Evolutionary conservation across 805 yeast genomes (phyloP), one percentile per base, ranked within the genome.

Genomic region (Ogataea wickerhamii): DNA sequence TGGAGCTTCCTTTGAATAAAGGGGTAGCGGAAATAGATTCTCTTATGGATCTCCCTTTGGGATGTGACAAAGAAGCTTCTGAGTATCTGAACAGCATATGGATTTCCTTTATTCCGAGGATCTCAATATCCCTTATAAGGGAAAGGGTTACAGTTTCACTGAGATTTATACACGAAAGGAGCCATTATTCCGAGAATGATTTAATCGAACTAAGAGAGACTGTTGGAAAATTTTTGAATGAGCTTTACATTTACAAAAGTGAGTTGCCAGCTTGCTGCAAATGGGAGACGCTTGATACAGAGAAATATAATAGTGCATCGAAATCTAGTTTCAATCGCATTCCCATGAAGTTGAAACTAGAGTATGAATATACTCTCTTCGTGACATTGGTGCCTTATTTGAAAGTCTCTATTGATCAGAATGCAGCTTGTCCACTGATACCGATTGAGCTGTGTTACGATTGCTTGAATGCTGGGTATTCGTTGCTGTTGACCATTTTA

Each of bases 21-120:
- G 32, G 32, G 11, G 32, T 29, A 16, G 18, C 32, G 10, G 32
- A 29, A 18, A 12, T 29, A 18, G 32, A 29, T 29, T 7, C 6
- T 29, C 11, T 29, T 6, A 29, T 29, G 32, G 32, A 29, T 18
- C 18, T 29, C 11, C 32, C 32, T 18, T 20, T 29, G 16, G 20
- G 17, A 6, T 29, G 32, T 12, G 32, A 29, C n/a, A 29, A 29
- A 12, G 32, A 29, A 18, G 32, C 32, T 7, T 29, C 32, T 8
- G 20, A 29, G 17, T 29, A 13, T 18, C 19, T 29, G 12, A 13
- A 7, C 18, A 29, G 17, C 11, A 29, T 12, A 6, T 29, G 32
- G 32, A 29, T 29, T 8, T 14, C 32, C 20, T 29, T 29, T 12
- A 29, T 29, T 17, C 18, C 32, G 11, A 14, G 32, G 12, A 29